Base-by-base conservation (phyloP, 305 asterid species). In the Solanum hybrid region DNA sequence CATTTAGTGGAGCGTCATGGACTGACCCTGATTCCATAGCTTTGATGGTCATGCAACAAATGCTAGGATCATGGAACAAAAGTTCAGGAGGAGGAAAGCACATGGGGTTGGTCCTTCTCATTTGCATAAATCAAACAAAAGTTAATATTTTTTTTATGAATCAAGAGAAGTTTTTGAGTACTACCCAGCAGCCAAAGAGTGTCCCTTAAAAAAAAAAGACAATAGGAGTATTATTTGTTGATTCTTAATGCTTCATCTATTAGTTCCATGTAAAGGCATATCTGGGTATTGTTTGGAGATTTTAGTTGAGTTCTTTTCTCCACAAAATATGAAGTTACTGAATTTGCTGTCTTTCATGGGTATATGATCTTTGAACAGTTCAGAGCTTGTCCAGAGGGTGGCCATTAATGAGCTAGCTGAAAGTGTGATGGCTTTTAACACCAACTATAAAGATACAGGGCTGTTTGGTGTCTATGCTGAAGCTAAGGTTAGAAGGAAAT, bases 381-480 rank as follows among this genome's bases (percentile, higher is more conserved):
- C 89, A 32, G 76, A 77, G 42, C 86, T 88, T 45, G 89, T 88
- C 5, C 99, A 97, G 92, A 95, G 93, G 91, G 93, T 95, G 92
- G 95, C 95, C 85, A 97, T 97, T 89, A 94, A 95, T 91, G 99
- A 95, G 92, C 88, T 97, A 84, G 99, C 98, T 31, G 99, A 97
- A 92, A 96, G 96, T 94, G 92, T 95, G 96, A 96, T 96, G 99
- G 96, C 99, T 86, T 97, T 97, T 92, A 97, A 96, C 92, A 96
- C 96, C 90, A 97, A 95, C 94, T 97, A 97, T 91, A 97, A 94
- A 87, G 99, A 97, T 93, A 95, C 99, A 34, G 99, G 99, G 51
- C 91, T 97, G 51, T 97, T 97, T 93, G 99, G 99, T 89, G 96
- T 97, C 86, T 95, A 96, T 91, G 99, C 99, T 89, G 94, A 95